A percentile compares a stretch with the other conserved stretches of the same genome.
Evolutionary conservation across 1,284 basidiomycete genomes (phyloP).

Genomic region (Marasmius oreades): DNA sequence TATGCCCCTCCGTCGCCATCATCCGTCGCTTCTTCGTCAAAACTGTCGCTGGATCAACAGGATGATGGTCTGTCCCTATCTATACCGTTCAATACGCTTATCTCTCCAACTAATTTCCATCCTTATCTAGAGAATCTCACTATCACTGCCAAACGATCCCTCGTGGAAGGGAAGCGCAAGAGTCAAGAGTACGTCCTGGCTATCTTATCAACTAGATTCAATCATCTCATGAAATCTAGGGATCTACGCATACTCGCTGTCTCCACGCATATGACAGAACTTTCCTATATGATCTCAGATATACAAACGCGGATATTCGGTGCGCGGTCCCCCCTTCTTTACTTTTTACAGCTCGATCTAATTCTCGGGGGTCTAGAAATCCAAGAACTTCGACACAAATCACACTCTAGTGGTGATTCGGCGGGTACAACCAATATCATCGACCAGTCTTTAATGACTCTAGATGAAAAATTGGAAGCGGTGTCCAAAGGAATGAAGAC

Average conservation of each 20-base stretch:
- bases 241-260: constrained; percentile 71
- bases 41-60: constrained; percentile 44
- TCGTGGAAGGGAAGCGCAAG: constrained; percentile 47
- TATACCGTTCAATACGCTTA: constrained; percentile 5
- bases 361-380: constrained; percentile 68
- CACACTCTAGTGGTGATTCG: constrained; percentile 58
- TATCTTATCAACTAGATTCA: constrained; percentile 13
- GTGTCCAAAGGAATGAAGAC: constrained; percentile 68
- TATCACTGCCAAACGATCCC: constrained; percentile 49
- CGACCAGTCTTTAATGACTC: constrained; percentile 73
- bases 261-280: constrained; percentile 80
- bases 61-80: constrained; percentile 52
- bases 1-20: constrained; percentile 39
- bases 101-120: constrained; percentile 16
- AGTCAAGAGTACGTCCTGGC: constrained; percentile 54
- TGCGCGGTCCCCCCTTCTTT: constrained; percentile 40
- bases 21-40: constrained; percentile 49
- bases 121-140: constrained; percentile 62
- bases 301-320: constrained; percentile 86
- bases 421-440: constrained; percentile 63
- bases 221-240: constrained; percentile 31
- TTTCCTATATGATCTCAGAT: constrained; percentile 78
- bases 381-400: constrained; percentile 79
- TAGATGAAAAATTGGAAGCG: constrained; percentile 77
- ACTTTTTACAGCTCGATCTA: constrained; percentile 4